Base-by-base conservation (phyloP, 139 green algal species). In the Chlamydomonas sp. region DNA sequence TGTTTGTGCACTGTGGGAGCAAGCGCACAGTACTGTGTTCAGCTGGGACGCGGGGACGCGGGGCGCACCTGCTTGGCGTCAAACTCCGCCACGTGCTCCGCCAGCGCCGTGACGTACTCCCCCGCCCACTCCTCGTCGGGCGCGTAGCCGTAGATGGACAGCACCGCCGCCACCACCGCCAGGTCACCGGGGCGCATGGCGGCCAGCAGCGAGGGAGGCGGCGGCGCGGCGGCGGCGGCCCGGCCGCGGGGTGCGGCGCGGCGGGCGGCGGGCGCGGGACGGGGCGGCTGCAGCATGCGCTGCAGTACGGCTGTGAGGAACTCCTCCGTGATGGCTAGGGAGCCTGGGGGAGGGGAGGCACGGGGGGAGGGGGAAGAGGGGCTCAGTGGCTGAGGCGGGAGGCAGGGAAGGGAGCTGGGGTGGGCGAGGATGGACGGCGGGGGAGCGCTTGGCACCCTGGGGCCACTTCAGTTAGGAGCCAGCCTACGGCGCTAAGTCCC, bases 101-200 rank as follows among this genome's bases (percentile, higher is more conserved):
- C 68, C 68, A 86, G 15, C 80, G 80, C 80, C 68, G 7, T 59
- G 68, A 86, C 5, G 80, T 79, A 86, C 31, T 59, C 8, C 68
- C 60, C 59, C 4, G 16, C 61, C 80, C 68, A 78, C 15, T 69
- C 49, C 66, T 57, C 58, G 17, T 59, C 59, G 16, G 80, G 80
- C 17, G 8, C 5, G 80, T 86, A 86, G 57, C 68, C 68, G 80
- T 86, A 86, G 18, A 86, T 78, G 68, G 80, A 86, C 80, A 86
- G 80, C 67, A 86, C 80, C 68, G 80, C 80, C 80, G 80, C 80
- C 80, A 86, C 68, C 16, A 86, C 80, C 59, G 80, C 80, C 67
- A 86, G 69, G 67, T 86, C 80, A 3, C 3, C 18, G 15, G 59
- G 5, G 18, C 69, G 59, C 80, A 86, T 86, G 80, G 59, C 68